phyloP scores from a whole-genome alignment of 1,139 yeast species.

The Taphrina communis region DNA sequence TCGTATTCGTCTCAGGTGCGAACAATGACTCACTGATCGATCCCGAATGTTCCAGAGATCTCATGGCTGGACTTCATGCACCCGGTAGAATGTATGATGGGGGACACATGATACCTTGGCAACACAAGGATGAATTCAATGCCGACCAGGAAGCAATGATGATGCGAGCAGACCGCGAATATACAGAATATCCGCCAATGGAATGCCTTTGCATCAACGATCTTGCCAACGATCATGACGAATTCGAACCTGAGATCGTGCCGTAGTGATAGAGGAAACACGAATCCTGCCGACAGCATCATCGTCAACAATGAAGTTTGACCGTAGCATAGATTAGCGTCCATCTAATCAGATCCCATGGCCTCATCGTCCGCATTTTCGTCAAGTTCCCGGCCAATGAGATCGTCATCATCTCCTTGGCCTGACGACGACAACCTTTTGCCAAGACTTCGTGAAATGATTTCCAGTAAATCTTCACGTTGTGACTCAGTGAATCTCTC shows the following conservation, averaged over 20 bases:
- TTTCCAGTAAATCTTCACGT: constrained; percentile 15
- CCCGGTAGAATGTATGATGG: constrained; percentile 35
- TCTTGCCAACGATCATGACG: background rate
- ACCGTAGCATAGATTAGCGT: background rate
- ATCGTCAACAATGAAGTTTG: too few relatives aligned
- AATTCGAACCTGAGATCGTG: background rate
- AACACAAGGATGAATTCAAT: constrained; percentile 24
- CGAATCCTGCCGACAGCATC: too few relatives aligned
- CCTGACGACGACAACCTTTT: constrained; percentile 18
- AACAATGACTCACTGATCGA: constrained; percentile 22
- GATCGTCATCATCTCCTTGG: background rate
- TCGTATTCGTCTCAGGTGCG: constrained; percentile 33
- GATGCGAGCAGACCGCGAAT: constrained; percentile 34
- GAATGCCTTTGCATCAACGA: constrained; percentile 22
- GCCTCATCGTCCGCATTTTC: constrained; percentile 7
- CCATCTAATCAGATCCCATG: background rate
- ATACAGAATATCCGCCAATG: constrained; percentile 28
- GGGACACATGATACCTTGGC: constrained; percentile 35
- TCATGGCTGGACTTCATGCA: constrained; percentile 32
- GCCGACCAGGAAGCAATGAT: constrained; percentile 40
- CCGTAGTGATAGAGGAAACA: background rate
- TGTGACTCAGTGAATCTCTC: constrained; percentile 39
- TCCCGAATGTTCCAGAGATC: constrained; percentile 31
- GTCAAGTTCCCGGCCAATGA: background rate
- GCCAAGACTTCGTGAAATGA: constrained; percentile 23